Evolutionary conservation across 768 basidiomycete species (phyloP).

Genomic region (Hemileccinum rubropunctum): DNA sequence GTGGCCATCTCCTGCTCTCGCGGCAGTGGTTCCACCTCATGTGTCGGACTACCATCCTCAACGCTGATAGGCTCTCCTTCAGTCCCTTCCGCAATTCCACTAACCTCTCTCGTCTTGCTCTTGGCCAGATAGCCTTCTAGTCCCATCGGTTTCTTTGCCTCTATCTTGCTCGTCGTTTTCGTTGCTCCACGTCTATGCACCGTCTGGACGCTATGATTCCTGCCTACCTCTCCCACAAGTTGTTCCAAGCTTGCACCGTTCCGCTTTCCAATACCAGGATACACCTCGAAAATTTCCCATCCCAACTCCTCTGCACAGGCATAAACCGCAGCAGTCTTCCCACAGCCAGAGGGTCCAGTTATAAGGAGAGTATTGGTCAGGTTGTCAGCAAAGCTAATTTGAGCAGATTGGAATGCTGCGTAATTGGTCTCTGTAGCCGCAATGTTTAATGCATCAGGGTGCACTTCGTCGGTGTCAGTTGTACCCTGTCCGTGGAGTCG

Average conservation of each 20-base stretch:
- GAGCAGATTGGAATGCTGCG: conserved; percentile 7
- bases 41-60: conserved; percentile 11
- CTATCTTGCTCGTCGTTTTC: conserved; percentile 5
- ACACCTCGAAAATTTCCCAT: conserved; percentile 96
- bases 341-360: conserved; percentile 75
- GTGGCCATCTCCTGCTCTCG: conserved; percentile 2
- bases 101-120: conserved; percentile 1
- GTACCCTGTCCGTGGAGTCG: conserved; percentile 15
- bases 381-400: conserved; percentile 36
- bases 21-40: conserved; percentile 1
- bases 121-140: conserved; percentile 18
- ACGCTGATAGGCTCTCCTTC: conserved; percentile 20
- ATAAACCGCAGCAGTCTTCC: conserved; percentile 92
- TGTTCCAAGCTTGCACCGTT: conserved; percentile 73
- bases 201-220: conserved; percentile 77
- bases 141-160: conserved; percentile 9
- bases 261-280: conserved; percentile 91
- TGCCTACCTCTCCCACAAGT: conserved; percentile 89
- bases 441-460: background rate
- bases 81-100: conserved; percentile 11
- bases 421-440: conserved; percentile 3
- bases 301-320: conserved; percentile 92
- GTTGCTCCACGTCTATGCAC: conserved; percentile 12
- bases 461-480: background rate
- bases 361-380: conserved; percentile 89